These are phyloP conservation scores for Pichia gijzeniarum DNA, from an alignment of 805 yeast genomes.

Conservation along the genomic window DNA sequence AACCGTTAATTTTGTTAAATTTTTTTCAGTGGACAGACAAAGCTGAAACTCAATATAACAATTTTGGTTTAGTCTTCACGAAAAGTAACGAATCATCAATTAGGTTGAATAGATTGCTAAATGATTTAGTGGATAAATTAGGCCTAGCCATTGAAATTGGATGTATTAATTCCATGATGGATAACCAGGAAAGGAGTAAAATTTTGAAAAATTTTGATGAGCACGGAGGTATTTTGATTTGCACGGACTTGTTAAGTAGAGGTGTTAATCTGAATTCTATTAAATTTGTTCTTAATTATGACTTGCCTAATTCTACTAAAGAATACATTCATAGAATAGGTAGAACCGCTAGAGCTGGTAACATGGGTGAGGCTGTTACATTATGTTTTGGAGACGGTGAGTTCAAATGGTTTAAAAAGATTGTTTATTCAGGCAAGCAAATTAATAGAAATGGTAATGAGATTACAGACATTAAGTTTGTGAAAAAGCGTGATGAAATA, in stretches of 20 bases:
- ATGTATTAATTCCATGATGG: slow-evolving; percentile 55
- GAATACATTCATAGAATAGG: slow-evolving; percentile 97
- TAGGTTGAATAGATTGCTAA: slow-evolving; percentile 61
- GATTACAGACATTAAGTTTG: slow-evolving; percentile 30
- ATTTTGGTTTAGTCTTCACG: slow-evolving; percentile 54
- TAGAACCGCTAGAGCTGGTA: slow-evolving; percentile 92
- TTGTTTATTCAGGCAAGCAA: slow-evolving; percentile 40
- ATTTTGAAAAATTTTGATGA: slow-evolving; percentile 53
- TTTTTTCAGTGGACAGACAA: slow-evolving; percentile 36
- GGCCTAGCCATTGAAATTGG: slow-evolving; percentile 25
- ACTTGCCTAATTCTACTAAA: slow-evolving; percentile 78
- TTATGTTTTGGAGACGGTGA: slow-evolving; percentile 78
- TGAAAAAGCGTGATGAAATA: slow-evolving; percentile 15
- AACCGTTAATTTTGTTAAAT: slow-evolving; percentile 68
- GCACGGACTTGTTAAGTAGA: slow-evolving; percentile 92
- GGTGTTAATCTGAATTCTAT: slow-evolving; percentile 80
- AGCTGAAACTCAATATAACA: slow-evolving; percentile 24
- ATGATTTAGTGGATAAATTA: slow-evolving; percentile 30
- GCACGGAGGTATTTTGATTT: slow-evolving; percentile 47
- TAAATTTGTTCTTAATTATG: slow-evolving; percentile 79
- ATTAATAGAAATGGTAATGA: slow-evolving; percentile 43
- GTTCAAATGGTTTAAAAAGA: slow-evolving; percentile 49
- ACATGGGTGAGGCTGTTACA: slow-evolving; percentile 67
- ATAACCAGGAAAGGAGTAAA: slow-evolving; percentile 46
- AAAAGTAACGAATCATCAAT: slow-evolving; percentile 82